Percentiles rank a stretch among this genome's conserved stretches.
These are phyloP conservation scores for Backusella sp. DNA, from an alignment of 192 early-diverging fungal genomes.

Conservation along the genomic window DNA sequence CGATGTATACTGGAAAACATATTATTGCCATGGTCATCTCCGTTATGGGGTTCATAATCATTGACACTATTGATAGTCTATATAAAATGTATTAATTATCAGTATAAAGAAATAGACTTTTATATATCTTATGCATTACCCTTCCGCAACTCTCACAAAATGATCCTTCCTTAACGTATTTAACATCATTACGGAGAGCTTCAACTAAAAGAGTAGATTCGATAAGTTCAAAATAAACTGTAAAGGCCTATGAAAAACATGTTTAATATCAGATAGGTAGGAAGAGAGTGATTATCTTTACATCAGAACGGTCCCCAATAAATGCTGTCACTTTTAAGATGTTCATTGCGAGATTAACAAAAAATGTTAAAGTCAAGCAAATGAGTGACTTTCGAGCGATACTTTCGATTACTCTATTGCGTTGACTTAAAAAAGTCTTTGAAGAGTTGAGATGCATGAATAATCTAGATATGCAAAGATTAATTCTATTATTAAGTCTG, in stretches of 20 bases:
- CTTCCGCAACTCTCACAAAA: constrained; percentile 21
- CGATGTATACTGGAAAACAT: not conserved
- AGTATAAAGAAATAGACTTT: not conserved
- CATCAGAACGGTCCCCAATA: constrained; percentile 25
- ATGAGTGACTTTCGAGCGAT: constrained; percentile 30
- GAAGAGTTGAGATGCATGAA: constrained; percentile 23
- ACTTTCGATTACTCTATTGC: constrained; percentile 23
- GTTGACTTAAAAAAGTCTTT: constrained; percentile 2
- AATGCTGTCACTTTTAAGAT: constrained; percentile 32
- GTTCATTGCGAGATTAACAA: constrained; percentile 35
- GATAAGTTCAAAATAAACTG: constrained; percentile 25
- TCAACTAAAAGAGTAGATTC: constrained; percentile 32
- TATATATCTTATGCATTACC: not conserved
- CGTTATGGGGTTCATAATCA: not conserved
- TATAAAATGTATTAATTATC: not conserved
- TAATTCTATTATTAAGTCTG: not conserved
- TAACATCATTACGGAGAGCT: constrained; percentile 25
- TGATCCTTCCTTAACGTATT: not conserved
- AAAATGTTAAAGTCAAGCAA: constrained; percentile 32
- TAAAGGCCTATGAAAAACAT: constrained; percentile 23
- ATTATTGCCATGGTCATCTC: not conserved
- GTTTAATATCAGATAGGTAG: not conserved
- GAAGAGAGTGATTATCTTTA: not conserved
- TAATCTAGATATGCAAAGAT: constrained; percentile 9
- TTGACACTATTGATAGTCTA: not conserved